Evolutionary conservation across 805 yeast species (phyloP), one percentile per base, ranked within the genome.

Genomic region (Yarrowia yakushimensis): DNA sequence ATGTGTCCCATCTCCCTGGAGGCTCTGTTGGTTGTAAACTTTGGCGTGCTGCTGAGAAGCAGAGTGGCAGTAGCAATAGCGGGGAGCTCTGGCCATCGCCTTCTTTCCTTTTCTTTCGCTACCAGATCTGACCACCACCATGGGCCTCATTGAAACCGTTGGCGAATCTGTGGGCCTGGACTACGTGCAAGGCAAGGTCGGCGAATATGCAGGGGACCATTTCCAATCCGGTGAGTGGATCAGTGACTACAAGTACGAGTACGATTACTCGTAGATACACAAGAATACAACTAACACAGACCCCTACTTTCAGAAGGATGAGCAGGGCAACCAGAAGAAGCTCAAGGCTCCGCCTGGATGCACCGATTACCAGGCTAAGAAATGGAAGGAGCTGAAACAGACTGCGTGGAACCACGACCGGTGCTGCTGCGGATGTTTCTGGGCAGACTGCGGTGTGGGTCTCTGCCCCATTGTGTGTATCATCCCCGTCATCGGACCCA

Each of bases 321-420:
- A 80, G 69, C 83, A 96, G 4, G 77, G 79, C 63, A 72, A 84
- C 28, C 37, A 48, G 12, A 79, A 79, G 55, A 80, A 84, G 64
- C 78, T 90, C 33, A 80, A 81, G 65, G 78, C 89, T 13, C 88
- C 92, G 0, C 80, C 78, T 1, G 79, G 80, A 20, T 80, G 84
- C 20, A 76, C 85, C 2, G 81, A 82, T 59, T 76, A 78, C 37
- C 94, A 90, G 66, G 82, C 80, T 50, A 81, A 82, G 67, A 76
- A 79, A 8, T 93, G 94, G 96, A 87, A 85, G 70, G 75, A 72
- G 25, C 76, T 91, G n/a, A 92, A 86, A 69, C 79, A 76, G 57
- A 80, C 83, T 65, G 97, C 97, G 0, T 92, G 97, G 97, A 69
- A 81, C 15, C 91, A 93, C 70, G 98, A 93, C 71, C 81, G 82